Evolutionary conservation across 2,329 filamentous ascomycete genomes (phyloP), one percentile per base, ranked within the genome.

Genomic region (Epichloe amarillans): DNA sequence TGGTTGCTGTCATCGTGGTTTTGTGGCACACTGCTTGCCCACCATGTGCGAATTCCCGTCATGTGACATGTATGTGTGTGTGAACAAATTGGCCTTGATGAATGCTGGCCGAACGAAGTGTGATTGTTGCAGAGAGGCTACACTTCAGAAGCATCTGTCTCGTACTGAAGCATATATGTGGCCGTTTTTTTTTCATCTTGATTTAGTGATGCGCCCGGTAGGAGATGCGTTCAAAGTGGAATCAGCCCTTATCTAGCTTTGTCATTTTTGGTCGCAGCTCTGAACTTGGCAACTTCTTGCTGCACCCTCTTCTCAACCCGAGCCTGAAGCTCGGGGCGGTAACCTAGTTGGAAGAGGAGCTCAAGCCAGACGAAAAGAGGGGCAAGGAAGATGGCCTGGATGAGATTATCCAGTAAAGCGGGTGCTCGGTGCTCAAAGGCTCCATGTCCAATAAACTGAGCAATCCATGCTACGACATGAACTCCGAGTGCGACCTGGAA

Each of bases 301-400:
- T 82, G 69, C 3, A 96, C 87, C 38, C 78, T 81, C 64, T 83
- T 82, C 54, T 91, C 81, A 43, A 97, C 80, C 47, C 91, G 81
- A 54, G 78, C 76, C 70, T 91, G 88, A 58, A 98, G 73, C 66
- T 95, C 89, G 1, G 84, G 86, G 53, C 93, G 80, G 69, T 97
- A 98, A 46, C 93, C 93, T 47, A 94, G 79, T 61, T 76, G 82
- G 73, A 98, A 98, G 26, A 98, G 75, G 23, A 94, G 70, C 71
- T 97, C 90, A 60, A 98, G 84, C 87, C 93, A 98, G 52, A 97
- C 91, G 60, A 97, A 98, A 62, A 98, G 84, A 8, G 93, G 93
- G 0, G 93, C 93, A 23, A 97, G 75, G 62, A 97, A 91, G 56
- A 97, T 68, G 30, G 93, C 90, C 69, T 97, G 93, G 46, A 94